phyloP scores from a whole-genome alignment of 169 alveolate genomes.

The Eimeria brunetti region DNA sequence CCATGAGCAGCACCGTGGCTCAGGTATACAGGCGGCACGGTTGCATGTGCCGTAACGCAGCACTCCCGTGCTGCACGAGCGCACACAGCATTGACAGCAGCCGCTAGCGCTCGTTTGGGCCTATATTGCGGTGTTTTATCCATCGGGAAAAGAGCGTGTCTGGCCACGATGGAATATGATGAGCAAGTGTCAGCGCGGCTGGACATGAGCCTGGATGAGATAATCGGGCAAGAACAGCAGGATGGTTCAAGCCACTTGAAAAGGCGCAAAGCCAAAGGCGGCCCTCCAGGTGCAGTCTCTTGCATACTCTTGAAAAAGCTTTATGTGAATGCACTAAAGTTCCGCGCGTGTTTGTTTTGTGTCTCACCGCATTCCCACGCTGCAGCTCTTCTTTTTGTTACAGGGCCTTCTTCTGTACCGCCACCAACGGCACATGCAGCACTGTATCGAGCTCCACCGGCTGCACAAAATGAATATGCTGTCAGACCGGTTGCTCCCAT shows the following conservation, averaged over 20 bases:
- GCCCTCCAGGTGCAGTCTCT: constrained; percentile 17
- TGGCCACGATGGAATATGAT: constrained; percentile 69
- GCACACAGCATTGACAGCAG: background rate
- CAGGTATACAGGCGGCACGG: constrained; percentile 43
- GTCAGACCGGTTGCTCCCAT: background rate
- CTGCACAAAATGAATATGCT: background rate
- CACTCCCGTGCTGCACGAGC: constrained; percentile 57
- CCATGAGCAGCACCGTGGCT: constrained; percentile 58
- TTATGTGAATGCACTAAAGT: background rate
- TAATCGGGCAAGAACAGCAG: constrained; percentile 69
- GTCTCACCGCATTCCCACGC: background rate
- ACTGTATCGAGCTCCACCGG: constrained; percentile 30
- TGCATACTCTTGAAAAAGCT: background rate
- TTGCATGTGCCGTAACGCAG: constrained; percentile 51
- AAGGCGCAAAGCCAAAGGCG: constrained; percentile 61
- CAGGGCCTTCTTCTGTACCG: constrained; percentile 44
- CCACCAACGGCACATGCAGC: constrained; percentile 32
- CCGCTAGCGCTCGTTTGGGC: constrained; percentile 33
- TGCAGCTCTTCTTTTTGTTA: background rate
- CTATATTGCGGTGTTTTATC: background rate
- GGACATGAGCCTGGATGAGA: constrained; percentile 73
- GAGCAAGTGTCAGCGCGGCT: constrained; percentile 69
- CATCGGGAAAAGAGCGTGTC: background rate
- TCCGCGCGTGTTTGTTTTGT: background rate
- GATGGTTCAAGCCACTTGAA: constrained; percentile 51